Evolutionary conservation across 2,329 filamentous ascomycete genomes (phyloP).

Genomic region (Colletotrichum magnum): DNA sequence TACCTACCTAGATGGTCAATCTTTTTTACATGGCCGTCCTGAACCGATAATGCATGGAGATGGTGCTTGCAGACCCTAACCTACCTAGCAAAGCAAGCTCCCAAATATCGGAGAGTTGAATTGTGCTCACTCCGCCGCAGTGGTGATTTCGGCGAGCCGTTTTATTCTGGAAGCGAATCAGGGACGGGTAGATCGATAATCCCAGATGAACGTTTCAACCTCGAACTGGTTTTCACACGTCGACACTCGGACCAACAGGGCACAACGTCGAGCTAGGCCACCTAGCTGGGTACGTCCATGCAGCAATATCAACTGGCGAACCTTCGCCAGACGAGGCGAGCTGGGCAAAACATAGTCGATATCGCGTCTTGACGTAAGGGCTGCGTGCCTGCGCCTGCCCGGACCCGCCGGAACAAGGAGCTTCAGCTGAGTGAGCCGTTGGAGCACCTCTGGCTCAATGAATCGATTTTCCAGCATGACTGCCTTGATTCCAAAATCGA

Average conservation of each 20-base stretch:
- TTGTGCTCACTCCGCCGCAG: conserved; percentile 4
- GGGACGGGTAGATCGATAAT: conserved; percentile 34
- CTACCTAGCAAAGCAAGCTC: too few relatives aligned
- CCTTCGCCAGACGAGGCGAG: conserved; percentile 28
- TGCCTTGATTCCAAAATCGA: too few relatives aligned
- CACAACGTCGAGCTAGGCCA: conserved; percentile 6
- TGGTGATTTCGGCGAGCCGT: conserved; percentile 5
- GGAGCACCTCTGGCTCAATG: too few relatives aligned
- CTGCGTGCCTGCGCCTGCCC: conserved; percentile 7
- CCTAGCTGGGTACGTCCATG: conserved; percentile 24
- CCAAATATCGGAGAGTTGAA: not conserved
- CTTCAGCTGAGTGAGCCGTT: too few relatives aligned
- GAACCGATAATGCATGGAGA: too few relatives aligned
- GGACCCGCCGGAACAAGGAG: conserved; percentile 31
- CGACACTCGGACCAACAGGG: conserved; percentile 31
- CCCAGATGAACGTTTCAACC: conserved; percentile 40
- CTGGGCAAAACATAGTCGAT: conserved; percentile 2
- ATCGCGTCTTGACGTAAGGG: conserved; percentile 22
- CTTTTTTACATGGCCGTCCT: too few relatives aligned
- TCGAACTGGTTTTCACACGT: conserved; percentile 35
- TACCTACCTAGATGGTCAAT: too few relatives aligned
- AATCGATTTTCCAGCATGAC: too few relatives aligned
- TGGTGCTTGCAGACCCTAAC: too few relatives aligned
- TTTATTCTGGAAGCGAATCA: conserved; percentile 3
- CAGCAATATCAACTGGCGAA: conserved; percentile 12